These are phyloP conservation scores for Bacterosira constricta DNA, from an alignment of 108 stramenopile species.

Conservation along the genomic window DNA sequence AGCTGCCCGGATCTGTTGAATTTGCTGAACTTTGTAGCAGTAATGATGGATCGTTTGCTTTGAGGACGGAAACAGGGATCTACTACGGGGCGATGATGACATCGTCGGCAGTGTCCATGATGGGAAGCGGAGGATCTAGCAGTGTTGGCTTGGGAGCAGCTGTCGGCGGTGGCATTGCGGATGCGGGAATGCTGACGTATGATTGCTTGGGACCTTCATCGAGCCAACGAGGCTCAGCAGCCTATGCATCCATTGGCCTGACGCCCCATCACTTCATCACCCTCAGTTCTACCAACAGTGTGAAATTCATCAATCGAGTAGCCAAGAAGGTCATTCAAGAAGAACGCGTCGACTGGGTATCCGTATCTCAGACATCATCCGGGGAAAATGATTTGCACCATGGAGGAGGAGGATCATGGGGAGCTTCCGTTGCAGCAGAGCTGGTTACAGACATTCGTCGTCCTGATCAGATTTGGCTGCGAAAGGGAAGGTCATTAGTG, in stretches of 20 bases:
- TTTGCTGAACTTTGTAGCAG: constrained; percentile 71
- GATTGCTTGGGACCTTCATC: constrained; percentile 8
- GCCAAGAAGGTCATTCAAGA: constrained; percentile 79
- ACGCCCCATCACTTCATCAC: constrained; percentile 86
- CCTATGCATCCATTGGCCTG: constrained; percentile 54
- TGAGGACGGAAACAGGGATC: constrained; percentile 81
- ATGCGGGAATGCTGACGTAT: constrained; percentile 81
- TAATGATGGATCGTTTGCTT: constrained; percentile 62
- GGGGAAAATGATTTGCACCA: constrained; percentile 8
- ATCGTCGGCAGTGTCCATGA: constrained; percentile 41
- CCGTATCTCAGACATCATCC: constrained; percentile 47
- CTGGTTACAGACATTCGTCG: constrained; percentile 85
- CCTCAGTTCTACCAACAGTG: constrained; percentile 68
- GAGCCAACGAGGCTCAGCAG: not conserved
- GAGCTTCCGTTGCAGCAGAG: constrained; percentile 58
- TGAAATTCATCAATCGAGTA: constrained; percentile 81
- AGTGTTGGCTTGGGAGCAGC: constrained; percentile 12
- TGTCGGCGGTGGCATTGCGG: constrained; percentile 61
- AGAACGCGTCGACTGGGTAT: constrained; percentile 79
- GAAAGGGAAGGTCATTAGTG: constrained; percentile 71
- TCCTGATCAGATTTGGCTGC: constrained; percentile 91
- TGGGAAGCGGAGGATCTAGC: not conserved
- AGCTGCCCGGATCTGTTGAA: constrained; percentile 80
- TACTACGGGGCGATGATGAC: constrained; percentile 84
- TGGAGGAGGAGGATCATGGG: constrained; percentile 21